Percentiles rank a stretch among this genome's conserved stretches.
Evolutionary conservation across 2,329 filamentous ascomycete genomes (phyloP).

Genomic region (Trichophyton benhamiae): DNA sequence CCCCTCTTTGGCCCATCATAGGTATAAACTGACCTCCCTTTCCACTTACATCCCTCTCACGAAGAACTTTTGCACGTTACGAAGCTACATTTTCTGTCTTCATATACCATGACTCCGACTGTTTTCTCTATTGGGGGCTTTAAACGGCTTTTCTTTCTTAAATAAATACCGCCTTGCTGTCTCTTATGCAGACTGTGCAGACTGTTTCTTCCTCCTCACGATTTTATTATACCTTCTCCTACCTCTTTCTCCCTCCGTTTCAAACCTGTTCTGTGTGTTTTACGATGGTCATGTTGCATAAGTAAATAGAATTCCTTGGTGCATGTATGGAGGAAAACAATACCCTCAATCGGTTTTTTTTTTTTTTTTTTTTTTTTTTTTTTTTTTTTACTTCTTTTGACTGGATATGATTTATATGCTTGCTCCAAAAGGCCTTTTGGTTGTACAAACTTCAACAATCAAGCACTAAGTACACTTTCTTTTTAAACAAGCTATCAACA

Average conservation of each 20-base stretch:
- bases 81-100: not conserved
- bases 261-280: not conserved
- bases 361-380: not conserved
- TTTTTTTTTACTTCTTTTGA: not conserved
- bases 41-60: not conserved
- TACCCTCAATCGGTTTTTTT: not conserved
- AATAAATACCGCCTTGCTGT: not conserved
- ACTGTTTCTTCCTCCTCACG: not conserved
- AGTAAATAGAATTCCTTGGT: conserved; percentile 2
- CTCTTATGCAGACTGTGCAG: not conserved
- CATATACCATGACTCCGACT: not conserved
- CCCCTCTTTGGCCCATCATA: not conserved
- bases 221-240: not conserved
- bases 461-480: no score
- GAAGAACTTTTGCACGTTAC: not conserved
- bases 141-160: not conserved
- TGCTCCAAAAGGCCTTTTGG: not conserved
- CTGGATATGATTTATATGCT: not conserved
- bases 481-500: no score
- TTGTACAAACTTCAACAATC: not conserved
- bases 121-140: not conserved
- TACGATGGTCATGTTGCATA: conserved; percentile 4
- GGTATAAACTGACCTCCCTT: not conserved
- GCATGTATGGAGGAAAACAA: conserved; percentile 3
- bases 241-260: not conserved